A percentile compares a stretch with the other conserved stretches of the same genome.
phyloP scores from a whole-genome alignment of 441 rosid species.

The Gossypium trilobum region DNA sequence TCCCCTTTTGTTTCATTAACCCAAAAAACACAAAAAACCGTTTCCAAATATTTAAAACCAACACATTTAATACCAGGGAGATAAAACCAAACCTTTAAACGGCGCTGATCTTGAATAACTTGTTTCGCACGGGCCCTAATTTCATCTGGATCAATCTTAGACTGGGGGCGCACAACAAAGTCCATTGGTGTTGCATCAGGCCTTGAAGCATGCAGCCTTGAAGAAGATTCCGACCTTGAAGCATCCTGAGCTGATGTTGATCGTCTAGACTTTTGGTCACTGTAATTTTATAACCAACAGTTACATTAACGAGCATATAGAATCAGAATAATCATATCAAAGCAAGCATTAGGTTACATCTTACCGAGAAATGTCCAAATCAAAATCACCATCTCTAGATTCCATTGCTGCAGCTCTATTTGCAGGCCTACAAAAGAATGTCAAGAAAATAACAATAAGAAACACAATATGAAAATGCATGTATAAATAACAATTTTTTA shows the following conservation, averaged over 20 bases:
- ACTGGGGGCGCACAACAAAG: conserved; percentile 83
- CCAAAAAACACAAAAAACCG: background rate
- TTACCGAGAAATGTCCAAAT: conserved; percentile 68
- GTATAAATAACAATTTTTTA: background rate
- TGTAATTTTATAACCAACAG: conserved; percentile 23
- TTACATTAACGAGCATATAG: background rate
- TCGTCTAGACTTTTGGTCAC: conserved; percentile 65
- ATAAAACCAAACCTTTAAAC: conserved; percentile 52
- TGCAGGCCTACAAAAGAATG: conserved; percentile 42
- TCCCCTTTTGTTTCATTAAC: background rate
- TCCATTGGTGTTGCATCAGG: conserved; percentile 97
- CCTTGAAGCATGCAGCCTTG: conserved; percentile 59
- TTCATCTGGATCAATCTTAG: conserved; percentile 85
- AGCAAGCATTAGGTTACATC: conserved; percentile 7
- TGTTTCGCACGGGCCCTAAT: conserved; percentile 76
- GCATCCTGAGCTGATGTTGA: conserved; percentile 44
- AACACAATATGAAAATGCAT: background rate
- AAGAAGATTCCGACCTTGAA: conserved; percentile 60
- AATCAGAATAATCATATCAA: background rate
- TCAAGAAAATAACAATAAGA: background rate
- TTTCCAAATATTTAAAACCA: conserved; percentile 5
- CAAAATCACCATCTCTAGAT: conserved; percentile 85
- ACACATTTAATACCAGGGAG: background rate
- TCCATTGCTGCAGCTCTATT: conserved; percentile 62
- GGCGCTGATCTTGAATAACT: conserved; percentile 79